Conservation (phyloP, 1,284 basidiomycete species). For the Ganoderma lingzhi region DNA sequence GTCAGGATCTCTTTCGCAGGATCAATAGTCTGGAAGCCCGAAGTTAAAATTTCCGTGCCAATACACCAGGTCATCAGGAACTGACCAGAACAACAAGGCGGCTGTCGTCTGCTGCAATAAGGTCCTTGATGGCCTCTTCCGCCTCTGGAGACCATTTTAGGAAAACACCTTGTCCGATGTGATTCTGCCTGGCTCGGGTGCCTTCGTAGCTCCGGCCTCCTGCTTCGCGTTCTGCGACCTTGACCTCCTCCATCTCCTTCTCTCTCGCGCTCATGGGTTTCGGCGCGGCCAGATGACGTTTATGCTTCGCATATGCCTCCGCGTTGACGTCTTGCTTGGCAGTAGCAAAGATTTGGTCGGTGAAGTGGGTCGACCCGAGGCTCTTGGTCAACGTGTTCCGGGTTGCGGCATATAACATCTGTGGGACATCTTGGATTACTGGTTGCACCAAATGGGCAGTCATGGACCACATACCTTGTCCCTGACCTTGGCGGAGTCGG, state of each 20-base stretch:
- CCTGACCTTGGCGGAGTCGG: constrained; percentile 76
- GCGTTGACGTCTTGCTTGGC: constrained; percentile 72
- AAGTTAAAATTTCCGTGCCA: not conserved
- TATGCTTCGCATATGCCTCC: constrained; percentile 78
- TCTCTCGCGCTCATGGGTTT: constrained; percentile 85
- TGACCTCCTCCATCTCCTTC: constrained; percentile 80
- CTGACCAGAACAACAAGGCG: constrained; percentile 73
- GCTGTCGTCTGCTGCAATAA: constrained; percentile 58
- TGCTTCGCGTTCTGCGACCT: constrained; percentile 70
- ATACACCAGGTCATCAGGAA: constrained; percentile 19
- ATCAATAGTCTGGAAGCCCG: constrained; percentile 64
- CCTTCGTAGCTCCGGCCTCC: constrained; percentile 61
- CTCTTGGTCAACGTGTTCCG: constrained; percentile 77
- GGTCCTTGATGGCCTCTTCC: constrained; percentile 65
- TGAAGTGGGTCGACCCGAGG: constrained; percentile 81
- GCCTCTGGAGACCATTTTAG: constrained; percentile 72
- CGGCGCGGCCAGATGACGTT: constrained; percentile 76
- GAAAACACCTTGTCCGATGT: constrained; percentile 64
- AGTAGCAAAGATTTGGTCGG: constrained; percentile 85
- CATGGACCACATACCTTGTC: constrained; percentile 66
- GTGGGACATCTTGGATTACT: no score
- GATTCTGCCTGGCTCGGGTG: constrained; percentile 60
- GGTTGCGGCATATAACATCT: constrained; percentile 95
- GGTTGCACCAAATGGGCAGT: not conserved
- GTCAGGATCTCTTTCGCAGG: constrained; percentile 62